Evolutionary conservation across 2,329 filamentous ascomycete genomes (phyloP).

Genomic region (Aureobasidium sp.): DNA sequence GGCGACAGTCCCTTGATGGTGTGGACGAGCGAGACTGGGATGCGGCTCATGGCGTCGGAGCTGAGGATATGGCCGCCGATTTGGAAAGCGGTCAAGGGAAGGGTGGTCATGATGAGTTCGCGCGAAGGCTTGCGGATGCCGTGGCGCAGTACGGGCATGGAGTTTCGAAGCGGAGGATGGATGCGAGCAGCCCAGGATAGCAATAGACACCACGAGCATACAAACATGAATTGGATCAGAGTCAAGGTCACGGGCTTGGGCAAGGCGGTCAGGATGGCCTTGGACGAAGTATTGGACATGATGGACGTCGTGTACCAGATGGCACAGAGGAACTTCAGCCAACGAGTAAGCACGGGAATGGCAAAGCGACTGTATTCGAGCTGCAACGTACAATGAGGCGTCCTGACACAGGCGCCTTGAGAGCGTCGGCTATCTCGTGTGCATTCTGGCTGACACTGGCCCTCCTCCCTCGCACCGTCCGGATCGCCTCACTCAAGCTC

Average conservation of each 20-base stretch:
- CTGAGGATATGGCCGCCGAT: slow-evolving; percentile 89
- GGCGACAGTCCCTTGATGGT: slow-evolving; percentile 97
- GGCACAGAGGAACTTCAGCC: slow-evolving; percentile 65
- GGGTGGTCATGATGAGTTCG: slow-evolving; percentile 75
- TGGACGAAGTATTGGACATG: slow-evolving; percentile 93
- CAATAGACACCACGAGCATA: slow-evolving; percentile 77
- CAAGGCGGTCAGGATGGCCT: slow-evolving; percentile 88
- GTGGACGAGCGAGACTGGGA: slow-evolving; percentile 93
- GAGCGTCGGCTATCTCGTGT: slow-evolving; percentile 82
- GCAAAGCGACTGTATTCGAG: slow-evolving; percentile 3
- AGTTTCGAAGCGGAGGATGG: slow-evolving; percentile 61
- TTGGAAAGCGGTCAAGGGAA: slow-evolving; percentile 90
- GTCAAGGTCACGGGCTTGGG: slow-evolving; percentile 87
- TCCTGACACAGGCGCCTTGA: slow-evolving; percentile 82
- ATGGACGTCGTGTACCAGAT: slow-evolving; percentile 95
- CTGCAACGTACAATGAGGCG: slow-evolving; percentile 64
- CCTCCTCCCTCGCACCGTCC: slow-evolving; percentile 68
- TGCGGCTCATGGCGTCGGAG: slow-evolving; percentile 86
- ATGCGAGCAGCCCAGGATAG: slow-evolving; percentile 66
- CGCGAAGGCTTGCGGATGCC: slow-evolving; percentile 72
- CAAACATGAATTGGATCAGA: slow-evolving; percentile 86
- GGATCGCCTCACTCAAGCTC: slow-evolving; percentile 82
- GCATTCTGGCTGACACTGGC: slow-evolving; percentile 88
- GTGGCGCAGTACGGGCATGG: slow-evolving; percentile 71
- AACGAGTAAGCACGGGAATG: slow-evolving; percentile 24